These are phyloP conservation scores for Eruca vesicaria DNA, from an alignment of 441 rosid genomes.

Conservation along the genomic window DNA sequence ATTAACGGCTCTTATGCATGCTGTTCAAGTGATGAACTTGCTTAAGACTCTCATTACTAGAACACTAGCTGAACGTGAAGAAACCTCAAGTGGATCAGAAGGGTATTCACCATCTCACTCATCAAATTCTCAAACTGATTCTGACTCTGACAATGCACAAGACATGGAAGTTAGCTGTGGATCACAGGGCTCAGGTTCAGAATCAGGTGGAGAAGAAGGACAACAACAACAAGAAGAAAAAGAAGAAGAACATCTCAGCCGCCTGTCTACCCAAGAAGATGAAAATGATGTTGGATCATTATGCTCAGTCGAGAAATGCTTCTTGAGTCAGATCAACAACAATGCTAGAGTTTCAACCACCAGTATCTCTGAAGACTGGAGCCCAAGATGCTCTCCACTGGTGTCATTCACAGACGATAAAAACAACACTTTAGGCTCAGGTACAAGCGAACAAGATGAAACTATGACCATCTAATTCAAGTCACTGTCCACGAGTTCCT, in stretches of 20 bases:
- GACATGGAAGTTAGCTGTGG: slow-evolving; percentile 81
- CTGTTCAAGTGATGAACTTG: slow-evolving; percentile 81
- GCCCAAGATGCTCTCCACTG: slow-evolving; percentile 24
- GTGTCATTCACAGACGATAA: slow-evolving; percentile 13
- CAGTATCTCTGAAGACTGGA: slow-evolving; percentile 39
- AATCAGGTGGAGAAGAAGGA: slow-evolving; percentile 47
- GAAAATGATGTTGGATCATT: slow-evolving; percentile 54
- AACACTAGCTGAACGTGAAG: slow-evolving; percentile 56
- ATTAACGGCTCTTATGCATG: slow-evolving; percentile 72
- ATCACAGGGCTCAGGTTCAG: slow-evolving; percentile 54
- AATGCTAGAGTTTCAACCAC: slow-evolving; percentile 48
- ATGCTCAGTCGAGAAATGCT: slow-evolving; percentile 63
- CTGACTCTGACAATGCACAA: slow-evolving; percentile 67
- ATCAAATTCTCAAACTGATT: slow-evolving; percentile 52
- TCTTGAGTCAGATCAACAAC: slow-evolving; percentile 57
- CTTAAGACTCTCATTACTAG: slow-evolving; percentile 62
- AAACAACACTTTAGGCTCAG: slow-evolving; percentile 17
- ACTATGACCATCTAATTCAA: slow-evolving; percentile 33
- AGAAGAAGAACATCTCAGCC: slow-evolving; percentile 34
- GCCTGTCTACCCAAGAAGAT: slow-evolving; percentile 37
- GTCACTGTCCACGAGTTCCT: slow-evolving; percentile 23
- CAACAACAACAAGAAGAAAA: slow-evolving; percentile 28
- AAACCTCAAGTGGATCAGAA: slow-evolving; percentile 45
- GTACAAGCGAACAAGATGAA: slow-evolving; percentile 28
- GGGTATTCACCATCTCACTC: slow-evolving; percentile 74